These are phyloP conservation scores for Apiotrichum montevideense DNA, from an alignment of 1,284 basidiomycete genomes.

Conservation along the genomic window DNA sequence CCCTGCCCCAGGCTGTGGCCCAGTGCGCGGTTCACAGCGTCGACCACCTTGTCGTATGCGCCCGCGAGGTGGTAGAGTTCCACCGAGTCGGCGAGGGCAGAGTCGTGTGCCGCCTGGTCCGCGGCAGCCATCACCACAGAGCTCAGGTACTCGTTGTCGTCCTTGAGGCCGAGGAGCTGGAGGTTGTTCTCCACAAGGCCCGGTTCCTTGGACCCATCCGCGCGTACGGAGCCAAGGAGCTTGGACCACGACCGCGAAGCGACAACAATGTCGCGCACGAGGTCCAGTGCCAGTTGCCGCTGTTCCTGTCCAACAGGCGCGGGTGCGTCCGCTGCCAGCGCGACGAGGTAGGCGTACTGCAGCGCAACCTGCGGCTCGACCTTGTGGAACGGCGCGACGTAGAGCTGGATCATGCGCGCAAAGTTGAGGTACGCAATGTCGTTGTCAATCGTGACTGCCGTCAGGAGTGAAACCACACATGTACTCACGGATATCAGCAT, in stretches of 20 bases:
- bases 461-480: background rate
- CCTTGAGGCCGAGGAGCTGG: slow-evolving; percentile 66
- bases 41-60: slow-evolving; percentile 81
- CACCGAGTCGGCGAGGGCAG: slow-evolving; percentile 80
- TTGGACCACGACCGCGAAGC: slow-evolving; percentile 75
- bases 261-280: slow-evolving; percentile 81
- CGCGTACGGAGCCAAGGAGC: slow-evolving; percentile 81
- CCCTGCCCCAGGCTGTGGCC: slow-evolving; percentile 70
- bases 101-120: slow-evolving; percentile 60
- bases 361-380: slow-evolving; percentile 88
- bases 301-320: slow-evolving; percentile 68
- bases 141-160: slow-evolving; percentile 67
- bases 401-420: slow-evolving; percentile 82
- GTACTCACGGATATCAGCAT: slow-evolving; percentile 69
- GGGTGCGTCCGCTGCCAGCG: slow-evolving; percentile 66
- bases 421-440: slow-evolving; percentile 58
- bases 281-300: slow-evolving; percentile 75
- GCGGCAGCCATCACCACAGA: slow-evolving; percentile 79
- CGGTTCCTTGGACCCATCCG: slow-evolving; percentile 81
- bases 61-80: slow-evolving; percentile 93
- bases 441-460: slow-evolving; percentile 55
- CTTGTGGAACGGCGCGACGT: slow-evolving; percentile 83
- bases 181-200: slow-evolving; percentile 82
- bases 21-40: slow-evolving; percentile 79
- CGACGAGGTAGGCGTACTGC: slow-evolving; percentile 90